These are phyloP conservation scores for Yarrowia phangngaensis DNA, from an alignment of 805 yeast species.

Conservation along the genomic window DNA sequence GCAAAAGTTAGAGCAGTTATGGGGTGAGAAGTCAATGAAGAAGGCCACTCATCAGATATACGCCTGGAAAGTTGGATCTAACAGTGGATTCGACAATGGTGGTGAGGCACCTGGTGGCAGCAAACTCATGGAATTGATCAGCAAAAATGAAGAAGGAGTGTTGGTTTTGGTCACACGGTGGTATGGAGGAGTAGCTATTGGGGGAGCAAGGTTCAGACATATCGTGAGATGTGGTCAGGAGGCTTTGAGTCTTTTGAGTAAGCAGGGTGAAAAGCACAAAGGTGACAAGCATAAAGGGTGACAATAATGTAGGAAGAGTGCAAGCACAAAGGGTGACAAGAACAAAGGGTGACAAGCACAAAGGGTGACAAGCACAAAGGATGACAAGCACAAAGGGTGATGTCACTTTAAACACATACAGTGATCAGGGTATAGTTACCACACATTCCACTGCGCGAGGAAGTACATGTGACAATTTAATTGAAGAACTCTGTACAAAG, in stretches of 20 bases:
- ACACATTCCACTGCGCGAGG: background rate
- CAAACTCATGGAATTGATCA: conserved; percentile 15
- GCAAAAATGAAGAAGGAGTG: conserved; percentile 2
- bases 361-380: background rate
- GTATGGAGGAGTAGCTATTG: conserved; percentile 24
- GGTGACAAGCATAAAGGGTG: background rate
- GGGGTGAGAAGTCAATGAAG: conserved; percentile 6
- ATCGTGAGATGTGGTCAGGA: conserved; percentile 24
- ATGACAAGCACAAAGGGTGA: background rate
- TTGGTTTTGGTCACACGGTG: conserved; percentile 19
- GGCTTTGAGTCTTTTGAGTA: conserved; percentile 3
- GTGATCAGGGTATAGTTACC: background rate
- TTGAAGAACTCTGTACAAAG: no score
- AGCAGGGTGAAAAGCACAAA: background rate
- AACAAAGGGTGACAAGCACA: background rate
- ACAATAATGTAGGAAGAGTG: no score
- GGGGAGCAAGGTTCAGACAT: conserved; percentile 22
- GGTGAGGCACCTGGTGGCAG: conserved; percentile 26
- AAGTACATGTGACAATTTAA: no score
- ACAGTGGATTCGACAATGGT: conserved; percentile 17
- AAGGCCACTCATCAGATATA: conserved; percentile 24
- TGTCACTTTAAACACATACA: background rate
- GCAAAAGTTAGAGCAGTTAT: conserved; percentile 2
- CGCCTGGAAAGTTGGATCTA: conserved; percentile 4
- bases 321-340: conserved; percentile 9